Evolutionary conservation across 176 grass and related monocot genomes (phyloP).

Genomic region (Triticum timopheevii): DNA sequence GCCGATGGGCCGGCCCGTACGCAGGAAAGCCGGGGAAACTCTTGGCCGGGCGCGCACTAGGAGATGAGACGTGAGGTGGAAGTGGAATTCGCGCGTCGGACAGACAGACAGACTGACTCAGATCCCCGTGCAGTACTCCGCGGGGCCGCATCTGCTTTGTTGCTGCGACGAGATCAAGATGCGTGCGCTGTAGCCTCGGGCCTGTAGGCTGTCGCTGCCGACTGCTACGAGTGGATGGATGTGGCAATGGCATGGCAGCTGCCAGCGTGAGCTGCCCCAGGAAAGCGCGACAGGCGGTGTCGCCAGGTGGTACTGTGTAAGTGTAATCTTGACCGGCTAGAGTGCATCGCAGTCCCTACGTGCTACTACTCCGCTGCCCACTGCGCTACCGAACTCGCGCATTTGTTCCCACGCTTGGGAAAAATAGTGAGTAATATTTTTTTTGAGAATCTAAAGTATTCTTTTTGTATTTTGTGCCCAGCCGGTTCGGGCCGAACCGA

Average conservation of each 20-base stretch:
- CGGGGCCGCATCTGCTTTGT: not conserved
- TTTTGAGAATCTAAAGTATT: not conserved
- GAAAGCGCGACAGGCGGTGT: slow-evolving; percentile 30
- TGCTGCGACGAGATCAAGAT: not conserved
- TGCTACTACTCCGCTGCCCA: not conserved
- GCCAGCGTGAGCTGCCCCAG: slow-evolving; percentile 4
- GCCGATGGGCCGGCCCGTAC: not conserved
- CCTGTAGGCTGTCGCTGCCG: not conserved
- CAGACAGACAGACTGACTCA: not conserved
- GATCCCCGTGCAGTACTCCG: not conserved
- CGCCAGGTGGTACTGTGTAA: not conserved
- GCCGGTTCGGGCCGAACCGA: not conserved
- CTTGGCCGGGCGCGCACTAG: not conserved
- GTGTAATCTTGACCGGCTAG: not conserved
- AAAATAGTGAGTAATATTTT: too few relatives aligned
- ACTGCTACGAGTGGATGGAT: not conserved
- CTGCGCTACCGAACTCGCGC: not conserved
- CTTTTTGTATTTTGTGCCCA: not conserved
- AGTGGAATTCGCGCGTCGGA: not conserved
- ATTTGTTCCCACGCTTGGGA: too few relatives aligned
- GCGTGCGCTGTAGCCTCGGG: not conserved
- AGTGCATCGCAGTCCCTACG: slow-evolving; percentile 7
- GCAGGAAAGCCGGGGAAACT: not conserved
- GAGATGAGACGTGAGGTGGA: not conserved
- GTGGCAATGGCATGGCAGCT: not conserved